These are phyloP conservation scores for Aspergillus sp. DNA, from an alignment of 2,329 filamentous ascomycete species.

Conservation along the genomic window DNA sequence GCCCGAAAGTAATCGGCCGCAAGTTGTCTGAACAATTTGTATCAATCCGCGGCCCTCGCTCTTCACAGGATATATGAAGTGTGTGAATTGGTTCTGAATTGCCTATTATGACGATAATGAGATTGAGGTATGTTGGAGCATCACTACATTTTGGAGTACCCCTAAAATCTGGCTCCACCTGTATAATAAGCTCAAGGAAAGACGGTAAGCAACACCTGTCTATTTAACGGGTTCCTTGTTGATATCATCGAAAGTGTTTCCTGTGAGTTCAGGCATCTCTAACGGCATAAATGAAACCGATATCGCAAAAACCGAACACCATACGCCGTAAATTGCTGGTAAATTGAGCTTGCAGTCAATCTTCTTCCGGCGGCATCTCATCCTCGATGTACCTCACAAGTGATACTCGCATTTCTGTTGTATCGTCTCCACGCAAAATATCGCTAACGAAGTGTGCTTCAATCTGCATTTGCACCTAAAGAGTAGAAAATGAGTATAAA, in stretches of 20 bases:
- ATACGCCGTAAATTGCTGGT: conserved; percentile 17
- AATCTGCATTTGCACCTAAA: conserved; percentile 88
- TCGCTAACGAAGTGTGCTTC: conserved; percentile 97
- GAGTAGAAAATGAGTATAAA: conserved; percentile 5
- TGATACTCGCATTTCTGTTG: conserved; percentile 93
- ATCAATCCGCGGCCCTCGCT: too few species aligned
- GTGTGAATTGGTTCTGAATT: too few species aligned
- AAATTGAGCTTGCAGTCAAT: conserved; percentile 54
- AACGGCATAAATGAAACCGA: conserved; percentile 4
- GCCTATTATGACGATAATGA: neutral
- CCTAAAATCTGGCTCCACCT: neutral
- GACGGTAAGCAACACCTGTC: neutral
- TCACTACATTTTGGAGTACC: neutral
- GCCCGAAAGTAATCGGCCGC: too few species aligned
- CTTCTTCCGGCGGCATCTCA: conserved; percentile 94
- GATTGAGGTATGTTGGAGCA: neutral
- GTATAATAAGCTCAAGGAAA: neutral
- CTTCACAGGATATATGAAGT: too few species aligned
- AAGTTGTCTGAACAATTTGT: too few species aligned
- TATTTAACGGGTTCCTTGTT: neutral
- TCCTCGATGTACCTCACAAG: conserved; percentile 94
- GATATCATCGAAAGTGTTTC: neutral
- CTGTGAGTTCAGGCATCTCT: neutral
- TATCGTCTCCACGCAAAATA: conserved; percentile 87
- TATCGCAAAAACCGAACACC: conserved; percentile 24